Conservation (phyloP, 805 yeast species). For the Hanseniaspora occidentalis region DNA sequence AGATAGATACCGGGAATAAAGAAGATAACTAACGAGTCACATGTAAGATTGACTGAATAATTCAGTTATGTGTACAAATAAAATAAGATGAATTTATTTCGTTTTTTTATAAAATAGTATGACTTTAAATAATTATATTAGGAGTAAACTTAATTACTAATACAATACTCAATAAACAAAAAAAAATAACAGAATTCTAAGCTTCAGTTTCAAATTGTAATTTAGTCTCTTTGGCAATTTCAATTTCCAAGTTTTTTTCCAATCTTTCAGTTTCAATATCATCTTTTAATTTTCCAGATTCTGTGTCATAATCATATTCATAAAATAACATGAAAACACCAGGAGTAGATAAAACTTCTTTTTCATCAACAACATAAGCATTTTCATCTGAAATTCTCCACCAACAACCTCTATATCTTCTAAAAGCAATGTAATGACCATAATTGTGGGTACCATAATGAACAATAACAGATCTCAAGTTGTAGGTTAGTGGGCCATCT, state of each 20-base stretch:
- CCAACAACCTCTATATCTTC: conserved; percentile 78
- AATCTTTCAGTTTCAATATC: conserved; percentile 13
- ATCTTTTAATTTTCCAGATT: conserved; percentile 19
- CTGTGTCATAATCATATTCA: conserved; percentile 38
- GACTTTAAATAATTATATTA: too few relatives aligned
- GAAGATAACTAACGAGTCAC: too few relatives aligned
- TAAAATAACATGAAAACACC: conserved; percentile 92
- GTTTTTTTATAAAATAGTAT: too few relatives aligned
- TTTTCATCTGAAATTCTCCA: conserved; percentile 92
- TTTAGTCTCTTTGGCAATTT: conserved; percentile 9
- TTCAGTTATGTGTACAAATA: too few relatives aligned
- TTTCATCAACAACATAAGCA: conserved; percentile 67
- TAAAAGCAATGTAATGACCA: conserved; percentile 91
- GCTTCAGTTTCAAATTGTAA: conserved; percentile 4
- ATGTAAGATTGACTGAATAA: too few relatives aligned
- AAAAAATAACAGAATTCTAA: too few relatives aligned
- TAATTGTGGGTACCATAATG: conserved; percentile 95
- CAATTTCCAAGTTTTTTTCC: conserved; percentile 11
- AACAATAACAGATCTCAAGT: conserved; percentile 73
- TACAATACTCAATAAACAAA: too few relatives aligned
- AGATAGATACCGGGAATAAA: too few relatives aligned
- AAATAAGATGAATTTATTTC: too few relatives aligned
- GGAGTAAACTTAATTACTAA: too few relatives aligned
- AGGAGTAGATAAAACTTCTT: conserved; percentile 67
- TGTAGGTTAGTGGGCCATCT: conserved; percentile 42